Percentiles rank a stretch among this genome's conserved stretches.
Evolutionary conservation across 208 protist species (phyloP).

Genomic region (Sergeia podlipaevii): DNA sequence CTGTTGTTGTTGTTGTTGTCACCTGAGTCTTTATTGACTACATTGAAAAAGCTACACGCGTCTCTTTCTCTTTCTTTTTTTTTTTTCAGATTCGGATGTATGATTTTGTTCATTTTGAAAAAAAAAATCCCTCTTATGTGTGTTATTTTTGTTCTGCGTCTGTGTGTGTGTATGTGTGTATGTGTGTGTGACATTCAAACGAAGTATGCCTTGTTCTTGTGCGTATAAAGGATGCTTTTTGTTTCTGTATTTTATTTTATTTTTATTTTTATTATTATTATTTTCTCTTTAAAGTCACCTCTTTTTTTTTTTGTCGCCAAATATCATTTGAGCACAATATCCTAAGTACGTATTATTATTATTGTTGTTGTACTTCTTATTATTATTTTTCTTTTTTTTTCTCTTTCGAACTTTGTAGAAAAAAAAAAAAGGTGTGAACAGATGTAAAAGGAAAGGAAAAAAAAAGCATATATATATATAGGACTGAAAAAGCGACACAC

Average conservation of each 20-base stretch:
- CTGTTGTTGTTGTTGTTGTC: constrained; percentile 17
- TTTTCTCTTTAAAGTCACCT: background rate
- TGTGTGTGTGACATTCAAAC: too few species aligned
- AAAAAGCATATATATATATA: too few species aligned
- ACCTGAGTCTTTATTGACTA: constrained; percentile 15
- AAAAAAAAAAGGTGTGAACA: too few species aligned
- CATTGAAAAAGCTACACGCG: constrained; percentile 6
- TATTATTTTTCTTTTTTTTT: background rate
- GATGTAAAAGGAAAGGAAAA: too few species aligned
- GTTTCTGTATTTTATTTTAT: constrained; percentile 3
- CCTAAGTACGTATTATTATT: background rate
- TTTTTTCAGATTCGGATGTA: constrained; percentile 7
- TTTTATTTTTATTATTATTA: background rate
- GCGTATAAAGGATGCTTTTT: constrained; percentile 6
- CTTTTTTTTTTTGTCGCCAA: background rate
- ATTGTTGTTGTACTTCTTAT: too few species aligned
- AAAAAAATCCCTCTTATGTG: too few species aligned
- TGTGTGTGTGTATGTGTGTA: too few species aligned
- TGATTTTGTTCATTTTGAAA: constrained; percentile 1
- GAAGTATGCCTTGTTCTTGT: too few species aligned
- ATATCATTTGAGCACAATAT: background rate
- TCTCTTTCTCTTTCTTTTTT: background rate
- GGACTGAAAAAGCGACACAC: too few species aligned
- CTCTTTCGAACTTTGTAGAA: constrained; percentile 2
- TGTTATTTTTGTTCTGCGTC: too few species aligned